These are phyloP conservation scores for Penicillium bovifimosum DNA, from an alignment of 495 filamentous ascomycete species.

Conservation along the genomic window DNA sequence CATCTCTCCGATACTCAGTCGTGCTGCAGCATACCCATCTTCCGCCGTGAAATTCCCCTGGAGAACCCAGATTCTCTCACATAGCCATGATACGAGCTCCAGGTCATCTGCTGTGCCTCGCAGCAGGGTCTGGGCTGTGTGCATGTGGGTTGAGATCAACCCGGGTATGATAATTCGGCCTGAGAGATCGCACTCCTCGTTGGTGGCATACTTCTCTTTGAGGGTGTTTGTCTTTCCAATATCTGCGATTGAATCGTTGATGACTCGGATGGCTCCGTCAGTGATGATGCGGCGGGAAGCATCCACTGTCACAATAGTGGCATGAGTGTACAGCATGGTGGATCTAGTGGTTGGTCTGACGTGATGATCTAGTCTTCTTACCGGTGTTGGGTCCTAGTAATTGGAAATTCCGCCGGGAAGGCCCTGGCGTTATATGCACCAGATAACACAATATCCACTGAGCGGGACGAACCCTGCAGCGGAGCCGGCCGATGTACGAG, in stretches of 20 bases:
- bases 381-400: not conserved
- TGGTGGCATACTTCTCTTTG: conserved; percentile 18
- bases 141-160: conserved; percentile 46
- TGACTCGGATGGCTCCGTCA: conserved; percentile 41
- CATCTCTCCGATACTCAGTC: conserved; percentile 47
- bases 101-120: conserved; percentile 46
- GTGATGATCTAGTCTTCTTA: not conserved
- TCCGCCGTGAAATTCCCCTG: conserved; percentile 40
- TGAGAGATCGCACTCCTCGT: conserved; percentile 29
- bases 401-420: not conserved
- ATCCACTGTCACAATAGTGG: conserved; percentile 47
- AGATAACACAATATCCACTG: too few relatives aligned
- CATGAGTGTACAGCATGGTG: conserved; percentile 32
- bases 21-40: conserved; percentile 44
- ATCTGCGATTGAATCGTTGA: conserved; percentile 30
- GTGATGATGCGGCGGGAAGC: conserved; percentile 36
- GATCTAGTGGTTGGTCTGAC: conserved; percentile 1
- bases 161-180: conserved; percentile 45
- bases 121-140: conserved; percentile 45
- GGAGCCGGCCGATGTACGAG: conserved; percentile 1
- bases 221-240: conserved; percentile 36
- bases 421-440: not conserved
- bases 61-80: conserved; percentile 45
- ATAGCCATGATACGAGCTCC: conserved; percentile 42
- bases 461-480: too few relatives aligned